Evolutionary conservation across 768 basidiomycete genomes (phyloP).

Genomic region (Serpula lacrymans): DNA sequence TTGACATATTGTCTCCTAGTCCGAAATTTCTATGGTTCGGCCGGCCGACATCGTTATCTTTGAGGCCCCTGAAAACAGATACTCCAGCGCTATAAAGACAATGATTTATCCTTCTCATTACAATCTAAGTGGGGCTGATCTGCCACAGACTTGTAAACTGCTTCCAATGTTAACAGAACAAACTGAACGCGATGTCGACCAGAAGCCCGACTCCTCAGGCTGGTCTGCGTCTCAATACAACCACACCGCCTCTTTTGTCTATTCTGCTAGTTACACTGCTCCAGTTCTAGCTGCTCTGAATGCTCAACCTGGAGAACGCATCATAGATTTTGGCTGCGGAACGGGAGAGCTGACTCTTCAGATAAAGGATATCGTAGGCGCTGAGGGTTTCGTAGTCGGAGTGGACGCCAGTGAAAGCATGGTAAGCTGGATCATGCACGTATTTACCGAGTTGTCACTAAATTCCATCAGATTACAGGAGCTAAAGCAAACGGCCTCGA

Average conservation of each 20-base stretch:
- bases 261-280: conserved; percentile 43
- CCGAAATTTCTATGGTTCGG: too few species aligned
- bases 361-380: conserved; percentile 50
- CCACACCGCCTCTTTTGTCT: conserved; percentile 67
- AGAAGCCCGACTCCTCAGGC: conserved; percentile 31
- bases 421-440: conserved; percentile 39
- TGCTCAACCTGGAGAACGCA: conserved; percentile 62
- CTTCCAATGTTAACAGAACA: too few species aligned
- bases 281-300: conserved; percentile 59
- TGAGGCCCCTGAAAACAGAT: too few species aligned
- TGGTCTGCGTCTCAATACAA: conserved; percentile 65
- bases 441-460: too few species aligned
- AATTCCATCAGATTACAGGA: conserved; percentile 45
- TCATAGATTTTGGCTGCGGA: conserved; percentile 80
- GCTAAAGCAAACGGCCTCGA: conserved; percentile 45
- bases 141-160: too few species aligned
- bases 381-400: conserved; percentile 58
- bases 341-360: conserved; percentile 71
- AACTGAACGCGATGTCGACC: background rate
- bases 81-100: too few species aligned
- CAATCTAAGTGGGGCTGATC: too few species aligned
- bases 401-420: conserved; percentile 70
- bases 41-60: too few species aligned
- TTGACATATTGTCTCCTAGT: too few species aligned
- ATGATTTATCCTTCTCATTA: too few species aligned